These are phyloP conservation scores for Pterocarpus macrocarpus DNA, from an alignment of 306 rosid species.

Conservation along the genomic window DNA sequence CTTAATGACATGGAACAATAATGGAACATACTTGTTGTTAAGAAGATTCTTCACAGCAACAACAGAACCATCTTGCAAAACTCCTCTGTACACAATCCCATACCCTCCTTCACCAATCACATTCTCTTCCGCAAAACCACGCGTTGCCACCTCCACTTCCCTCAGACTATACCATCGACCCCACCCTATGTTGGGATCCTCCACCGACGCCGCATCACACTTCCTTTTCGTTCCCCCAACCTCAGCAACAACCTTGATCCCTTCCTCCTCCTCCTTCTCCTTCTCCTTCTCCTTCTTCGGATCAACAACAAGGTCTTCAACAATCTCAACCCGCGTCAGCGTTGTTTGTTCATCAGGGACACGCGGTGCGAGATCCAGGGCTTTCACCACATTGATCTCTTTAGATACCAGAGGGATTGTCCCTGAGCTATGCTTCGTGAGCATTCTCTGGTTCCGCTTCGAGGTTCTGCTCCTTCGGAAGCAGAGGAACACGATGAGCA, in stretches of 20 bases:
- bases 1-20: neutral
- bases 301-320: conserved; percentile 31
- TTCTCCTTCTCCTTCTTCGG: conserved; percentile 40
- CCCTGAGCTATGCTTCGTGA: conserved; percentile 83
- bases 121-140: conserved; percentile 72
- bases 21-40: conserved; percentile 80
- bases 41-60: conserved; percentile 96
- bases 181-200: conserved; percentile 82
- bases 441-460: conserved; percentile 46
- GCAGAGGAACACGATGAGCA: conserved; percentile 64
- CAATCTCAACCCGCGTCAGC: conserved; percentile 42
- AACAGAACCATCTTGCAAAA: conserved; percentile 73
- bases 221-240: conserved; percentile 53
- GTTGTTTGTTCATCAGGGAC: conserved; percentile 18
- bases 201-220: conserved; percentile 63
- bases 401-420: conserved; percentile 77
- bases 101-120: conserved; percentile 98
- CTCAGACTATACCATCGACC: conserved; percentile 88
- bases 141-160: conserved; percentile 82
- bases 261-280: conserved; percentile 25
- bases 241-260: conserved; percentile 15
- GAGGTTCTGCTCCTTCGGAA: conserved; percentile 54
- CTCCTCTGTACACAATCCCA: conserved; percentile 86
- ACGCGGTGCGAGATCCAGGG: conserved; percentile 46
- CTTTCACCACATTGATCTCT: conserved; percentile 77